These are phyloP conservation scores for Globisporangium emineosum DNA, from an alignment of 352 stramenopile genomes.

Conservation along the genomic window DNA sequence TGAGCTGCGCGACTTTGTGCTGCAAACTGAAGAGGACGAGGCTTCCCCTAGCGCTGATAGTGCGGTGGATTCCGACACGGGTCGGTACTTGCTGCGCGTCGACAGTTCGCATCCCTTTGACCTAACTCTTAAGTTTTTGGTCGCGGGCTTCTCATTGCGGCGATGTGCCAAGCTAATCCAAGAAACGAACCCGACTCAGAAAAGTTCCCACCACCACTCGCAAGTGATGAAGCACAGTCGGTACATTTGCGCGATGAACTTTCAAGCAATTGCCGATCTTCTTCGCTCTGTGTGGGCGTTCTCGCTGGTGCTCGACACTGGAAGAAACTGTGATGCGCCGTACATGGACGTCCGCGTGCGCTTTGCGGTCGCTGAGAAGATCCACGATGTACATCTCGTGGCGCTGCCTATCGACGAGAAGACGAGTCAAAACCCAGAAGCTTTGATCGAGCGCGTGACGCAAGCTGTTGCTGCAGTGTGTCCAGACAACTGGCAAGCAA, in stretches of 20 bases:
- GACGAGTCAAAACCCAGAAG: not conserved
- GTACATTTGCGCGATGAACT: conserved; percentile 11
- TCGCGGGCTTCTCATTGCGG: conserved; percentile 4
- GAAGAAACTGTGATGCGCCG: not conserved
- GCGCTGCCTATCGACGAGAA: not conserved
- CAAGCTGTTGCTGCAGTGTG: conserved; percentile 4
- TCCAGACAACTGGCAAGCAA: not conserved
- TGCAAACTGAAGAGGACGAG: not conserved
- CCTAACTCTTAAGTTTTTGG: not conserved
- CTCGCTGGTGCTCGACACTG: conserved; percentile 9
- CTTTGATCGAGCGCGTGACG: conserved; percentile 7
- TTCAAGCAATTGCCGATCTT: not conserved
- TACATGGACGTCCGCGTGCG: conserved; percentile 9
- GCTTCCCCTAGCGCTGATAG: not conserved
- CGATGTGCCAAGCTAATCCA: conserved; percentile 7
- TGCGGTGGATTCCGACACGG: not conserved
- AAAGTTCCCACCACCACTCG: not conserved
- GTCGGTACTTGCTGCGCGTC: conserved; percentile 11
- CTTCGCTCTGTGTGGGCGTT: conserved; percentile 11
- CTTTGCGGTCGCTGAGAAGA: conserved; percentile 3
- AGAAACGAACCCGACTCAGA: not conserved
- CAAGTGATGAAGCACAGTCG: not conserved
- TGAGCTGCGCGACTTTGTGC: not conserved
- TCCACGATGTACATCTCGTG: conserved; percentile 10
- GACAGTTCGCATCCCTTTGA: not conserved